Base-by-base conservation (phyloP, 768 basidiomycete species). In the Suillus weaverae region DNA sequence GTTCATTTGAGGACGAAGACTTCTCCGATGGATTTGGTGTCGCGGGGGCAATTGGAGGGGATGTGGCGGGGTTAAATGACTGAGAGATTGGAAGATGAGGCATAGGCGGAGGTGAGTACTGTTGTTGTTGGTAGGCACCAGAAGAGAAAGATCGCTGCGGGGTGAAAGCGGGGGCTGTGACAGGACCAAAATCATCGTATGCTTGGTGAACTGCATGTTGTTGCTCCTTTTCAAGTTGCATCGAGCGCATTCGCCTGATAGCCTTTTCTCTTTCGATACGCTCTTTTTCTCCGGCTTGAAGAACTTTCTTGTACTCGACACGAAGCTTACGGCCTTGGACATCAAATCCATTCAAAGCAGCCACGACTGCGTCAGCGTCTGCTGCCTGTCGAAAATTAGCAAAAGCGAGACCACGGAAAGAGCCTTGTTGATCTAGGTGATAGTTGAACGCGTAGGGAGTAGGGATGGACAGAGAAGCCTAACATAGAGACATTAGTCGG, bases 391-490 rank as follows among this genome's bases (percentile, higher is more conserved):
- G 89, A 80, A 98, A 99, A 77, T 99, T 99, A 74, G 97, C 97
- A 77, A 99, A 99, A 14, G 97, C 97, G 61, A 99, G 80, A 22
- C 97, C 97, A 66, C 97, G 90, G 85, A 99, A 99, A 50, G 94
- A 90, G 70, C 96, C 96, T 73, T 92, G 90, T 70, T 94, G 93
- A 79, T 98, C 96, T 73, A 97, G 87, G 77, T 99, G 97, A 76
- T 99, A 99, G 79, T 99, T 99, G 86, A 99, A 99, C 35, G 97
- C 97, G 78, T 98, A 99, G 44, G 97, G 97, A 16, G 95, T 92
- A 65, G 96, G 96, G 74, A 99, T 97, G 50, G 90, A 85, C 69
- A 99, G 81, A 62, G 95, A 96, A 72, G 90, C 88, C 94, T 96
- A 69, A 60, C 64, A 64, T 36, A 48, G 57, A 70, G 69, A 51